Conservation (phyloP, 768 basidiomycete genomes). For the Tremella yokohamensis region DNA sequence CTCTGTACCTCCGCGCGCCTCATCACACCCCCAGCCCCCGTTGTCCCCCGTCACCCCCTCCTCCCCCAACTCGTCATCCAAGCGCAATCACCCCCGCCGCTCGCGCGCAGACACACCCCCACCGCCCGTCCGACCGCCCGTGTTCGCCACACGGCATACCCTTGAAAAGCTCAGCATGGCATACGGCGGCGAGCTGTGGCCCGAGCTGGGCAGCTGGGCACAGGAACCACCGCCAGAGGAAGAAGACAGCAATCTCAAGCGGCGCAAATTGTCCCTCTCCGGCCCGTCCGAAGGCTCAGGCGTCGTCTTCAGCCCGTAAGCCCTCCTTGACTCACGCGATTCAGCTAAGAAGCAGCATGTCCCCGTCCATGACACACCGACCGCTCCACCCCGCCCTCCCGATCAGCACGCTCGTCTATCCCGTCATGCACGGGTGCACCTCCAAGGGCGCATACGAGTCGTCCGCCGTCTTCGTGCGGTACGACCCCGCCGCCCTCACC, state of each 20-base stretch:
- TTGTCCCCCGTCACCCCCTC: slow-evolving; percentile 1
- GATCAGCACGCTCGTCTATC: slow-evolving; percentile 60
- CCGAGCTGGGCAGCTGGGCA: slow-evolving; percentile 45
- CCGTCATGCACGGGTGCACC: slow-evolving; percentile 65
- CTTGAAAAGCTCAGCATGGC: slow-evolving; percentile 36
- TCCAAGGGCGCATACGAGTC: slow-evolving; percentile 64
- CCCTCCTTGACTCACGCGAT: not conserved
- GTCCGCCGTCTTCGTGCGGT: slow-evolving; percentile 77
- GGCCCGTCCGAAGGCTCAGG: slow-evolving; percentile 15
- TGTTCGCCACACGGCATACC: slow-evolving; percentile 33
- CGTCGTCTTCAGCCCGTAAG: slow-evolving; percentile 35
- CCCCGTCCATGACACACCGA: not conserved
- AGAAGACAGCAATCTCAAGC: slow-evolving; percentile 1
- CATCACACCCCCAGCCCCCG: slow-evolving; percentile 1
- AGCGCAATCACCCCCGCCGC: slow-evolving; percentile 7
- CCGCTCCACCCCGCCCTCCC: slow-evolving; percentile 54
- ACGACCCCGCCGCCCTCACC: slow-evolving; percentile 54
- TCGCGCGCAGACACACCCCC: not conserved
- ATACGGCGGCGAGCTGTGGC: slow-evolving; percentile 47
- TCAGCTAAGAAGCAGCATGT: not conserved
- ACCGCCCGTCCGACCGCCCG: slow-evolving; percentile 24
- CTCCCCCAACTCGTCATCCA: not conserved
- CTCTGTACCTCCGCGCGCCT: slow-evolving; percentile 54
- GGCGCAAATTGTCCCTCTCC: not conserved
- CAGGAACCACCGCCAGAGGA: not conserved